These are phyloP conservation scores for Tetrahymena malaccensis DNA, from an alignment of 73 alveolate species.

Conservation along the genomic window DNA sequence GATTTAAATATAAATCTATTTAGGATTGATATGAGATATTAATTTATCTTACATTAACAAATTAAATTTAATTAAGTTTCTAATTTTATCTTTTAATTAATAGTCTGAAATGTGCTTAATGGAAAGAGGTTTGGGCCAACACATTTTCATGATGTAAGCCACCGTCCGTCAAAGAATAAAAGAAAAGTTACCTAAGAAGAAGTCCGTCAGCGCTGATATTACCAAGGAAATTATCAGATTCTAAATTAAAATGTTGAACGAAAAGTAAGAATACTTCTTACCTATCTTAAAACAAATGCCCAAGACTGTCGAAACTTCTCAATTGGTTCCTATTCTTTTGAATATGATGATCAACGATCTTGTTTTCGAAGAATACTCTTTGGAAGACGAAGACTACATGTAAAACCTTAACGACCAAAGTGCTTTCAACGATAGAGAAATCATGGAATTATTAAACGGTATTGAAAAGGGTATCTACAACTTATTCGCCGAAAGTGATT, in stretches of 20 bases:
- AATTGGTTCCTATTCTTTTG: constrained; percentile 36
- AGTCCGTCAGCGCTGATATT: constrained; percentile 5
- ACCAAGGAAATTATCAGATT: constrained; percentile 39
- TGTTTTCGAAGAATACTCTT: constrained; percentile 34
- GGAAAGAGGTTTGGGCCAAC: constrained; percentile 46
- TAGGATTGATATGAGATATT: neutral
- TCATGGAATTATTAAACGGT: constrained; percentile 30
- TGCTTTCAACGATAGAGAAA: constrained; percentile 13
- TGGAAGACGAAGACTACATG: constrained; percentile 41
- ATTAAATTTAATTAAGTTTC: neutral
- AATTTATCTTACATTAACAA: neutral
- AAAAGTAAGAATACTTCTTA: constrained; percentile 9
- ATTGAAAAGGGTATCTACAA: constrained; percentile 35
- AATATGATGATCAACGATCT: constrained; percentile 33
- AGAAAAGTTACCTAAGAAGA: constrained; percentile 39
- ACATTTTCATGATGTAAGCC: constrained; percentile 39
- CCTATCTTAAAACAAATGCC: constrained; percentile 26
- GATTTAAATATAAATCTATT: no score
- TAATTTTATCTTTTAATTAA: neutral
- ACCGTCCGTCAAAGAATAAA: constrained; percentile 39
- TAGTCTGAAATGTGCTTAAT: constrained; percentile 34
- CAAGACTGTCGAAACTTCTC: constrained; percentile 23
- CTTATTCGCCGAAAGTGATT: constrained; percentile 4
- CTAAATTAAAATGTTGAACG: constrained; percentile 32
- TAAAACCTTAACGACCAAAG: constrained; percentile 32